Evolutionary conservation across 495 filamentous ascomycete species (phyloP).

Genomic region (Saxophila tyrrhenica): DNA sequence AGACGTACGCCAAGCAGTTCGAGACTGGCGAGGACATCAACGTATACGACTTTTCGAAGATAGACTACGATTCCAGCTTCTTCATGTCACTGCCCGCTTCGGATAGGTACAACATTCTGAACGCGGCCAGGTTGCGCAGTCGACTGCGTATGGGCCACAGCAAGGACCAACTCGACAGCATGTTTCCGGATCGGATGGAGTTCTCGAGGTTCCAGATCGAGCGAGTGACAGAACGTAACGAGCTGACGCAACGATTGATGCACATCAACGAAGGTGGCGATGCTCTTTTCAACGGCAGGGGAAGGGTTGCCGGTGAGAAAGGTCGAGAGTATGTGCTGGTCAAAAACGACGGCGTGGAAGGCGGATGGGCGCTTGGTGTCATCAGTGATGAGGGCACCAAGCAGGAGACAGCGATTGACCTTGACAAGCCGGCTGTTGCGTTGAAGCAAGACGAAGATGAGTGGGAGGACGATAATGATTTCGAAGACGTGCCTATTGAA

Average conservation of each 20-base stretch:
- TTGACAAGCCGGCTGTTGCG: conserved; percentile 48
- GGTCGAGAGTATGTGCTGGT: conserved; percentile 91
- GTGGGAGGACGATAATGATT: conserved; percentile 55
- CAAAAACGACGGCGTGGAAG: conserved; percentile 86
- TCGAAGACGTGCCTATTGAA: conserved; percentile 93
- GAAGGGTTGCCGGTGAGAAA: conserved; percentile 76
- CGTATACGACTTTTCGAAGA: conserved; percentile 96
- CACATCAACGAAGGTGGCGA: conserved; percentile 78
- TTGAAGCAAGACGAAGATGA: conserved; percentile 46
- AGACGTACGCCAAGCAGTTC: conserved; percentile 87
- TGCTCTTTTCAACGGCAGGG: conserved; percentile 49
- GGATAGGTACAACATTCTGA: conserved; percentile 94
- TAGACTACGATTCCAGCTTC: conserved; percentile 90
- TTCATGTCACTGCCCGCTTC: conserved; percentile 79
- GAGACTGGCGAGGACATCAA: conserved; percentile 90
- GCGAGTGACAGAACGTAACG: conserved; percentile 77
- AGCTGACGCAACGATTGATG: conserved; percentile 93
- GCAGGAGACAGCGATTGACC: conserved; percentile 66
- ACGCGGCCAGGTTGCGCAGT: conserved; percentile 77
- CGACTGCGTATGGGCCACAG: conserved; percentile 87
- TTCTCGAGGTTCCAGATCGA: conserved; percentile 96
- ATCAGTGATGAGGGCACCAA: conserved; percentile 64
- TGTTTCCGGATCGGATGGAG: conserved; percentile 98
- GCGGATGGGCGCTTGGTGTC: conserved; percentile 94
- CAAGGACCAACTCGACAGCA: conserved; percentile 85